Conservation (phyloP, 805 yeast genomes). For the Aciculoconidium aculeatum region DNA sequence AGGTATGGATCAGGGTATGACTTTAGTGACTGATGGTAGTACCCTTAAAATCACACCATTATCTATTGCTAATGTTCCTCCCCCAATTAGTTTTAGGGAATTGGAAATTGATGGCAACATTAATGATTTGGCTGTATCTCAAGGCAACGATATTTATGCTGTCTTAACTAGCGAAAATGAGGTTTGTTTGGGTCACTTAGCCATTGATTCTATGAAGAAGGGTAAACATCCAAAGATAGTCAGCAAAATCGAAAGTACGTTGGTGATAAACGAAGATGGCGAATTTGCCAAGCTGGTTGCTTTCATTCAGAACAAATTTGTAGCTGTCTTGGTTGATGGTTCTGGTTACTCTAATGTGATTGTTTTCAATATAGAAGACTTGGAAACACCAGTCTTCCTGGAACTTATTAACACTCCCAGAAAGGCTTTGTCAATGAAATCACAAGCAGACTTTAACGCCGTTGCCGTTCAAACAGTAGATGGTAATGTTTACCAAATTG, state of each 20-base stretch:
- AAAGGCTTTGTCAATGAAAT: conserved; percentile 51
- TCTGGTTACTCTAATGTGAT: conserved; percentile 45
- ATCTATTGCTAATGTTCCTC: conserved; percentile 84
- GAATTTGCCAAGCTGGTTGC: conserved; percentile 62
- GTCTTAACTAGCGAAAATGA: conserved; percentile 43
- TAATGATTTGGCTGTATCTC: conserved; percentile 58
- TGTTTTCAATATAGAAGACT: conserved; percentile 42
- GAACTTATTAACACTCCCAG: conserved; percentile 40
- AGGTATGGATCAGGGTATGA: conserved; percentile 74
- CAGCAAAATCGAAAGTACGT: conserved; percentile 23
- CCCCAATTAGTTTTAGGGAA: conserved; percentile 79
- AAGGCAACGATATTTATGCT: conserved; percentile 54
- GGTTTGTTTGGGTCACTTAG: conserved; percentile 35
- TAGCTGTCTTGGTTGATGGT: conserved; percentile 59
- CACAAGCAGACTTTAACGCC: conserved; percentile 46
- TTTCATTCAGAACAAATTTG: conserved; percentile 43
- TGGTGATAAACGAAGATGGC: conserved; percentile 28
- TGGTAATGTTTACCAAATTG: conserved; percentile 45
- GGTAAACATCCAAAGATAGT: conserved; percentile 43
- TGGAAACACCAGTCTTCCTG: conserved; percentile 34
- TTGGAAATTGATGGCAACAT: conserved; percentile 49
- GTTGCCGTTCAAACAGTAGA: conserved; percentile 58
- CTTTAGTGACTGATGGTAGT: conserved; percentile 74
- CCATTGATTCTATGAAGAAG: conserved; percentile 42
- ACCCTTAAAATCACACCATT: conserved; percentile 75